Base-by-base conservation (phyloP, 495 filamentous ascomycete species). In the Cryomyces antarcticus region DNA sequence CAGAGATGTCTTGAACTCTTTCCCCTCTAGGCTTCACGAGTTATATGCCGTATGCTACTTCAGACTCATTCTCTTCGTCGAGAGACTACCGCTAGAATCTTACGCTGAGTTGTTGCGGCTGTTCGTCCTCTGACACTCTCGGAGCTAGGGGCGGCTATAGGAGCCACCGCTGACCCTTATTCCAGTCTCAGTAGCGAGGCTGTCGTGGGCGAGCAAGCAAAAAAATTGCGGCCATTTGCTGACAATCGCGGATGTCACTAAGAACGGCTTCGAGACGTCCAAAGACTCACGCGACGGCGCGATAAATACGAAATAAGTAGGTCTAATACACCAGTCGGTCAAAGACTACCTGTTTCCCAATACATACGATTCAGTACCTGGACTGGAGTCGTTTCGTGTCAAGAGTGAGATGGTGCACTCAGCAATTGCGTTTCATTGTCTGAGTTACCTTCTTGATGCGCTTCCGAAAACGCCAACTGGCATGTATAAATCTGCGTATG, bases 301-400 rank as follows among this genome's bases (percentile, higher is more conserved):
- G 2, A 24, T 24, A 2, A 24, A 2, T 24, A 51, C 46, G 43
- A 28, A 50, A 30, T 36, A 40, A 29, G 58, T 57, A 13, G 41
- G 47, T 24, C 49, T 63, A 30, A 44, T 62, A 28, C 59, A 62
- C 42, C 50, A 61, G 36, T 62, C 59, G 31, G 59, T 53, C 6
- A 60, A 54, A 45, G 60, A 62, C 9, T 62, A 57, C 43, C 42
- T 58, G 29, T 40, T 52, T 29, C 42, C 53, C 7, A 30, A 49
- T 11, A 13, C 24, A 1, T 38, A 4, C 10, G 47, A 54, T 48
- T 12, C 29, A 41, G 39, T 50, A 38, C 31, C 37, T 28, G 37
- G 34, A n/a, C 42, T 53, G 36, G 44, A 53, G 33, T 5, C 28
- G n/a, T 57, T 55, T 37, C 51, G 49, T 28, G 41, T 58, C 17